phyloP scores from a whole-genome alignment of 2,329 filamentous ascomycete genomes.

The Cryphonectria radicalis region DNA sequence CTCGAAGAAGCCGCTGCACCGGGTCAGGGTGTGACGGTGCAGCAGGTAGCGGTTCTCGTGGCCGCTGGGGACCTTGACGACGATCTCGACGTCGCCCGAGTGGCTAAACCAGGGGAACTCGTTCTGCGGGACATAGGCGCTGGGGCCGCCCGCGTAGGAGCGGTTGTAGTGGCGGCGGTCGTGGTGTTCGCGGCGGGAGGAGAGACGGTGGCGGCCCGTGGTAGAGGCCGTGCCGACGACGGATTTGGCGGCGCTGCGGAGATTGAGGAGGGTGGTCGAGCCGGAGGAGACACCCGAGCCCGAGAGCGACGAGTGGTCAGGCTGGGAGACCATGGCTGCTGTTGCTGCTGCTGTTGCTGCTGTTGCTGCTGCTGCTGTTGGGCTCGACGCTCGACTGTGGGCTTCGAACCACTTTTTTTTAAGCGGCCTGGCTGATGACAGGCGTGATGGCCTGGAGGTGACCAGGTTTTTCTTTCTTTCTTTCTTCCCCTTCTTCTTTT shows the following conservation, averaged over 20 bases:
- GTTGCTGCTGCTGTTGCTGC: not conserved
- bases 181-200: conserved; percentile 29
- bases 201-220: conserved; percentile 30
- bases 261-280: conserved; percentile 37
- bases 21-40: conserved; percentile 82
- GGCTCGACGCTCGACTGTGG: not conserved
- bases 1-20: conserved; percentile 94
- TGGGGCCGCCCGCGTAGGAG: conserved; percentile 75
- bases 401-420: not conserved
- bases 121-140: conserved; percentile 71
- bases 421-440: too few species aligned
- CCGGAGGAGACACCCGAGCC: conserved; percentile 25
- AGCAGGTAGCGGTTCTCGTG: conserved; percentile 85
- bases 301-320: conserved; percentile 36
- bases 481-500: too few species aligned
- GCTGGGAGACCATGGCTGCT: conserved; percentile 40
- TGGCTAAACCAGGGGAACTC: conserved; percentile 92
- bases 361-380: not conserved
- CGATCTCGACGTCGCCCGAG: conserved; percentile 90
- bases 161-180: conserved; percentile 67
- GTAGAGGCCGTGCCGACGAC: conserved; percentile 37
- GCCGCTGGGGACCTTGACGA: conserved; percentile 67
- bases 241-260: conserved; percentile 39
- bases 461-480: not conserved
- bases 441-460: not conserved